Evolutionary conservation across 257 asterid species (phyloP).

Genomic region (Solanum habrochaites): DNA sequence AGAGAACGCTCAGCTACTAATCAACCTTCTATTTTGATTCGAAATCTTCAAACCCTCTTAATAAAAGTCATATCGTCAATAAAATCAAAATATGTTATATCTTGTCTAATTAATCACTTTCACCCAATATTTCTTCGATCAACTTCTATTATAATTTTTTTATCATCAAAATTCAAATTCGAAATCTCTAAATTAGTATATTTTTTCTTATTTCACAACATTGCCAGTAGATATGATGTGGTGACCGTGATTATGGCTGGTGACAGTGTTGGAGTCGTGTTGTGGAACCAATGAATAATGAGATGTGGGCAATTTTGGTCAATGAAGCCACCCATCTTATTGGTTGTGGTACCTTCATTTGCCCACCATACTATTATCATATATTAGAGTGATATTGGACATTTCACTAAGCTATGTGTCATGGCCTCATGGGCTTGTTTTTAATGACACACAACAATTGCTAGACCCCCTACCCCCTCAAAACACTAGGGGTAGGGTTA

Average conservation of each 20-base stretch:
- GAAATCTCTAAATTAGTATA: no score
- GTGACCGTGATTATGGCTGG: conserved; percentile 8
- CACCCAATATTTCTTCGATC: no score
- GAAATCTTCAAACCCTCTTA: not conserved
- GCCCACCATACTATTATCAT: not conserved
- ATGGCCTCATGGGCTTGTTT: not conserved
- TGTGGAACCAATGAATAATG: conserved; percentile 2
- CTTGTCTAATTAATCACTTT: no score
- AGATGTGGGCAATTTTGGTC: not conserved
- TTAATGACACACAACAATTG: not conserved
- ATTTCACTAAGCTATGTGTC: not conserved
- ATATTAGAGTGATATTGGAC: not conserved
- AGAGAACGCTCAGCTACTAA: not conserved
- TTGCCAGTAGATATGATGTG: not conserved
- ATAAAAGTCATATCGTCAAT: not conserved
- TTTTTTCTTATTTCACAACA: no score
- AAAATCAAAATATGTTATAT: no score
- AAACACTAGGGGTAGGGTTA: not conserved
- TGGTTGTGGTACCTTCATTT: not conserved
- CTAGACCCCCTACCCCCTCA: not conserved
- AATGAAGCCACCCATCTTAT: not conserved
- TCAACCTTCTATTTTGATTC: not conserved
- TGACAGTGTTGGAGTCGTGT: conserved; percentile 18
- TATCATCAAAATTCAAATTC: no score
- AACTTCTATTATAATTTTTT: no score